Percentiles rank a stretch among this genome's conserved stretches.
phyloP scores from a whole-genome alignment of 1,284 basidiomycete species.

The Stygiomarasmius scandens region DNA sequence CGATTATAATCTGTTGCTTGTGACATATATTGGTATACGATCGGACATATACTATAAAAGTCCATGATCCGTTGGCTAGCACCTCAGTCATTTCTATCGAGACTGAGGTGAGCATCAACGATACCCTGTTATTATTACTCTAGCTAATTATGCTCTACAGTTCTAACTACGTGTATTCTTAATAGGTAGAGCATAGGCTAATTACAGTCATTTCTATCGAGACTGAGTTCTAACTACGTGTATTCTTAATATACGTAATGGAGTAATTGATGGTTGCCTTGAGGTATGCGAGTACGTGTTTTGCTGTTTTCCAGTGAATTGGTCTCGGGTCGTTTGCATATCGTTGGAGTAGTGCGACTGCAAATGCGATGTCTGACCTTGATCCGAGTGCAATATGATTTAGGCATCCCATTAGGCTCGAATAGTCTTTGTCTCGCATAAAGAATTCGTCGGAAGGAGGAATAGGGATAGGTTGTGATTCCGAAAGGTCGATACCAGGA shows the following conservation, averaged over 20 bases:
- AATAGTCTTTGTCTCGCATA: conserved; percentile 6
- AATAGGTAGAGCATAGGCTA: too few species aligned
- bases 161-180: too few species aligned
- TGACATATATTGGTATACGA: too few species aligned
- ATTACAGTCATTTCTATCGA: too few species aligned
- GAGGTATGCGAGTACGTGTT: conserved; percentile 1
- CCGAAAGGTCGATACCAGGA: neutral
- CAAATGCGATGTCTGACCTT: neutral
- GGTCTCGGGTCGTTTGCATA: conserved; percentile 1
- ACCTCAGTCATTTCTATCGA: too few species aligned
- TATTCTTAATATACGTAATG: conserved; percentile 1
- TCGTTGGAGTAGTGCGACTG: neutral
- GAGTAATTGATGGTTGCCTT: neutral
- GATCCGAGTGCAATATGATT: conserved; percentile 6
- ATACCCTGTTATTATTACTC: too few species aligned
- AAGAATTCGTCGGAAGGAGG: neutral
- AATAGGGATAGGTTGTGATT: neutral
- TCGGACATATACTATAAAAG: too few species aligned
- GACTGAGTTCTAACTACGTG: too few species aligned
- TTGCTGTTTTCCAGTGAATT: conserved; percentile 1
- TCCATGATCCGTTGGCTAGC: too few species aligned
- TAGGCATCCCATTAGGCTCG: neutral
- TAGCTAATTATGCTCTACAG: too few species aligned
- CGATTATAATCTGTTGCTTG: too few species aligned
- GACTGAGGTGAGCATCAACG: too few species aligned